Base-by-base conservation (phyloP, 441 rosid genomes). In the Erodium texanum region DNA sequence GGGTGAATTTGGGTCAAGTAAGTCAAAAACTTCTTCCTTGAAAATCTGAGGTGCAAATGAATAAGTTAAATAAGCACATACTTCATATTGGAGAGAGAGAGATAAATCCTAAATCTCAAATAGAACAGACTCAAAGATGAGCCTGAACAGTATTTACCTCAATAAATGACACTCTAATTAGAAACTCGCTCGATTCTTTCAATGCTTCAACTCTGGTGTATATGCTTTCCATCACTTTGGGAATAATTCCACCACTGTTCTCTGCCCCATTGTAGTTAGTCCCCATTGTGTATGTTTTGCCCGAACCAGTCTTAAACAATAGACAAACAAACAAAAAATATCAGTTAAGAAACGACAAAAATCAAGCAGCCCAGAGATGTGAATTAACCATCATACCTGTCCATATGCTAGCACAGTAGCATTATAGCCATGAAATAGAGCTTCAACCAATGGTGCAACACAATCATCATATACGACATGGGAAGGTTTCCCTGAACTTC, bases 341-440 rank as follows among this genome's bases (percentile, higher is more conserved):
- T 48, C 59, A 68, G 19, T 15, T 41, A 24, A 48, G 24, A 24
- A 45, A 59, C 7, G n/a, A 3, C 15, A 62, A 27, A 61, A 43
- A 11, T 5, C 3, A 14, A 50, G 12, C 54, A 64, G 19, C 12
- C 12, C 10, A 14, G n/a, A 62, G 16, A 67, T 7, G 32, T 50
- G 48, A 66, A 54, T 65, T 16, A 45, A 16, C 38, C 18, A 65
- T 12, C 29, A 29, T 72, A 93, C 99, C 96, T 88, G 99, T 62
- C 99, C 99, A 27, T 94, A 94, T 15, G 99, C 99, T 0, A 94
- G 92, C 71, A 94, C 96, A 0, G 99, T 94, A 6, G 97, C 99
- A 67, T 94, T 94, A 23, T 94, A 91, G 20, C 99, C 99, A 76
- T 72, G 83, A 54, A 88, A 85, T 4, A 94, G 73, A 0, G 99